A percentile compares a stretch with the other conserved stretches of the same genome.
Evolutionary conservation across 805 yeast species (phyloP).

Genomic region (Jamesozyma jinghongensis): DNA sequence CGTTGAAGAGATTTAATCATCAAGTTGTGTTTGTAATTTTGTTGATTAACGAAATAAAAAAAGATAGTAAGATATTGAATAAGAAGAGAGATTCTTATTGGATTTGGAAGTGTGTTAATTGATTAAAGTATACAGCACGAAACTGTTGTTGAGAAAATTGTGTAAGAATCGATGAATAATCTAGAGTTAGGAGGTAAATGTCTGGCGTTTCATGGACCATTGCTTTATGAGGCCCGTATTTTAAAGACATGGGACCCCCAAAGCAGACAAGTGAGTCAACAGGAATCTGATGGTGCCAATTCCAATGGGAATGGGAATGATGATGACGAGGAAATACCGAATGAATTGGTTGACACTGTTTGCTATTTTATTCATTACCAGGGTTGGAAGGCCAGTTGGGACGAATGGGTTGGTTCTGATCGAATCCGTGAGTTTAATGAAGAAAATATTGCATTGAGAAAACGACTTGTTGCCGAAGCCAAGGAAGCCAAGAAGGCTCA

Average conservation of each 20-base stretch:
- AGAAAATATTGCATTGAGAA: slow-evolving; percentile 57
- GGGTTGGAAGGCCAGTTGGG: slow-evolving; percentile 96
- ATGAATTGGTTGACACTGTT: slow-evolving; percentile 28
- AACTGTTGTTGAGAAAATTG: too few species aligned
- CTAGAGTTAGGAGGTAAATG: slow-evolving; percentile 37
- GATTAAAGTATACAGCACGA: too few species aligned
- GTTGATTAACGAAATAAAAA: too few species aligned
- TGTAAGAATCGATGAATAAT: too few species aligned
- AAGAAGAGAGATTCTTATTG: too few species aligned
- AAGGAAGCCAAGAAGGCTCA: slow-evolving; percentile 19
- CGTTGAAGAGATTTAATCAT: too few species aligned
- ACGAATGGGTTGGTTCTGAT: slow-evolving; percentile 79
- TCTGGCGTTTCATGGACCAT: slow-evolving; percentile 83
- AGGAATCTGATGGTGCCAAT: neutral
- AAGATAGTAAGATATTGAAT: too few species aligned
- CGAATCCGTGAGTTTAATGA: slow-evolving; percentile 61
- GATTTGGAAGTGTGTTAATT: too few species aligned
- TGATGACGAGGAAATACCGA: slow-evolving; percentile 28
- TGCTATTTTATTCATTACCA: slow-evolving; percentile 76
- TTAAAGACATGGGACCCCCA: slow-evolving; percentile 51
- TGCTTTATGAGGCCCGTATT: slow-evolving; percentile 82
- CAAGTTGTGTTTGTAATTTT: too few species aligned
- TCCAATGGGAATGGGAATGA: neutral
- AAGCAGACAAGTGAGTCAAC: slow-evolving; percentile 11
- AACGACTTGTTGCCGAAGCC: slow-evolving; percentile 47